Base-by-base conservation (phyloP, 78 protist genomes). In the Neovahlkampfia damariscottae region DNA sequence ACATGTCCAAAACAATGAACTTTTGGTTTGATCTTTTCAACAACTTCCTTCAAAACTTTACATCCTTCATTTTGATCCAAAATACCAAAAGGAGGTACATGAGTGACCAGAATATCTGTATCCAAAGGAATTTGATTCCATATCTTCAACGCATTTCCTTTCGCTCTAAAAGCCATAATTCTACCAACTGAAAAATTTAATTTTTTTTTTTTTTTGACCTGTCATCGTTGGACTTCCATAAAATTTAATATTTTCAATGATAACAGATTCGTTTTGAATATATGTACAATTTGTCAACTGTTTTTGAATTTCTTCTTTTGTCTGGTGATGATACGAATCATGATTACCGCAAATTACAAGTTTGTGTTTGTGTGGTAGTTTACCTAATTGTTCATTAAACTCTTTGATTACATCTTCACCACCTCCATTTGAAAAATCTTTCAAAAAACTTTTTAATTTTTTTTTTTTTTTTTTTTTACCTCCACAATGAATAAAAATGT, bases 1-100 rank as follows among this genome's bases (percentile, higher is more conserved):
- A 80, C 31, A 58, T 86, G 87, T 27, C 86, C 90, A 9, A 72
- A 84, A 32, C 79, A 37, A 27, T 84, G 88, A 7, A 66, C 27
- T 1, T 7, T 19, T 7, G 85, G 85, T 35, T 10, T 9, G 2
- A 84, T 41, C 9, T 73, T 67, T 19, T 7, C 38, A 38, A 59
- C 28, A 19, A 76, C 35, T 7, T 67, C 35, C 7, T 38, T 34
- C 7, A 88, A 76, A 29, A 84, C 69, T 70, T 88, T 87, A 36
- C 89, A 79, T 8, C 86, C 91, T 0, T 67, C 78, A 5, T 69
- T 77, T 1, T 35, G 37, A 10, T 72, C 88, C 59, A 85, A 87
- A 69, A 78, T 72, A 40, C 91, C 91, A 0, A 84, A 0, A 1
- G 91, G 87, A 1, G 91, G 91, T 0, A 83, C 80, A 71, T 88